Base-by-base conservation (phyloP, 2,329 filamentous ascomycete species). In the Cytospora paraplurivora region DNA sequence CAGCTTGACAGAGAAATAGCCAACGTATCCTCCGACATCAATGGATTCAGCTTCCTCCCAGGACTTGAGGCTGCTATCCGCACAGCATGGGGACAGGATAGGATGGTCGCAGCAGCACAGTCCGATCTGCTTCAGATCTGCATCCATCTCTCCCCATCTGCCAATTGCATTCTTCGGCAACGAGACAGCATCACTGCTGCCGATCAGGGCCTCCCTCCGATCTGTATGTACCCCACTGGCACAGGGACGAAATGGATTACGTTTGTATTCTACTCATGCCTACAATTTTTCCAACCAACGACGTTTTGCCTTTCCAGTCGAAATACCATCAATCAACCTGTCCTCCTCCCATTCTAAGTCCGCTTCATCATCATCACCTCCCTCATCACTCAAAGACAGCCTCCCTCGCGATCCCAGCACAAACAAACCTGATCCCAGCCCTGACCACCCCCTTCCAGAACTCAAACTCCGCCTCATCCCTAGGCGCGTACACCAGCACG, bases 401-500 rank as follows among this genome's bases (percentile, higher is more conserved):
- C 37, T 62, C 62, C 57, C 33, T 62, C 33, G 33, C 62, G 7
- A 47, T 27, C 15, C 50, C 59, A 33, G 59, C 56, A n/a, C 60
- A 62, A 13, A 67, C 53, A 41, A 67, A 67, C 56, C 34, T 38
- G n/a, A 62, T 13, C 11, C 62, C 58, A 19, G 71, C 71, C 21
- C 66, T 57, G 12, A 69, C 66, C 19, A 72, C 64, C 33, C 52
- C 56, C 56, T 65, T 68, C 73, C 74, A 75, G 6, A 74, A 67
- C 33, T 66, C 69, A 34, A 75, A 70, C 68, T 80, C 78, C 0
- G 34, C 70, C 19, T 71, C 72, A 21, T 76, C 69, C 33, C 78
- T 67, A 49, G 77, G 78, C 51, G 77, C 77, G 34, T 80, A 80
- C 0, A 80, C 50, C 52, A 80, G 56, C 35, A 79, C 69, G 59